A percentile compares a stretch with the other conserved stretches of the same genome.
Evolutionary conservation across 352 stramenopile species (phyloP).

Genomic region (Phytophthora kernoviae): DNA sequence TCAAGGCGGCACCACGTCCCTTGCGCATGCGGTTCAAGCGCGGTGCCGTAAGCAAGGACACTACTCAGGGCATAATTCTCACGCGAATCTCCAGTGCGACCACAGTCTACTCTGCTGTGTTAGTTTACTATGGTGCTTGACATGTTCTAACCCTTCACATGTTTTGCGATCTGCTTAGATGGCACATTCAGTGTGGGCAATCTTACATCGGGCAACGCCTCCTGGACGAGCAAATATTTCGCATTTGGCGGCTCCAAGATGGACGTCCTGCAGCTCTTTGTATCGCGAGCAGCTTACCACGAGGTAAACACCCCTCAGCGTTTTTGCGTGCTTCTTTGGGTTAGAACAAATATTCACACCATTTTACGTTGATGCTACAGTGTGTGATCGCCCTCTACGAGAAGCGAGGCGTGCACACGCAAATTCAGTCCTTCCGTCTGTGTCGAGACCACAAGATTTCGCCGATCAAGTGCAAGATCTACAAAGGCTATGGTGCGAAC

Average conservation of each 20-base stretch:
- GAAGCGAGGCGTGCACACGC: conserved; percentile 79
- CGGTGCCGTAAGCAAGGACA: conserved; percentile 67
- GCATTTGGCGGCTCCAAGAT: conserved; percentile 81
- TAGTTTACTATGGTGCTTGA: background rate
- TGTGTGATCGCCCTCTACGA: conserved; percentile 87
- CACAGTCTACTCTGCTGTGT: background rate
- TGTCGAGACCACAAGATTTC: conserved; percentile 87
- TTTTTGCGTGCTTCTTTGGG: background rate
- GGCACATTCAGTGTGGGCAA: conserved; percentile 86
- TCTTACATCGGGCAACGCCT: conserved; percentile 75
- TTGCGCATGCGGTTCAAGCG: conserved; percentile 78
- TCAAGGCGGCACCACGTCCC: conserved; percentile 76
- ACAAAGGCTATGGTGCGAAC: conserved; percentile 76
- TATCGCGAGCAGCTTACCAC: conserved; percentile 82
- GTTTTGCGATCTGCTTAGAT: conserved; percentile 40
- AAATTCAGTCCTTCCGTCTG: conserved; percentile 85
- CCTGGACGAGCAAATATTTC: conserved; percentile 82
- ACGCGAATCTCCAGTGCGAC: conserved; percentile 81
- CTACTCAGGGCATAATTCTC: conserved; percentile 68
- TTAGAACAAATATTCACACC: conserved; percentile 1
- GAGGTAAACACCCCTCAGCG: conserved; percentile 41
- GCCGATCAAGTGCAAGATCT: conserved; percentile 88
- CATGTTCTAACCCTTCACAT: conserved; percentile 16
- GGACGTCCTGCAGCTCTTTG: conserved; percentile 85
- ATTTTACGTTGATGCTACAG: conserved; percentile 20